phyloP scores from a whole-genome alignment of 495 filamentous ascomycete species.

The Rostrohypoxylon terebratum region DNA sequence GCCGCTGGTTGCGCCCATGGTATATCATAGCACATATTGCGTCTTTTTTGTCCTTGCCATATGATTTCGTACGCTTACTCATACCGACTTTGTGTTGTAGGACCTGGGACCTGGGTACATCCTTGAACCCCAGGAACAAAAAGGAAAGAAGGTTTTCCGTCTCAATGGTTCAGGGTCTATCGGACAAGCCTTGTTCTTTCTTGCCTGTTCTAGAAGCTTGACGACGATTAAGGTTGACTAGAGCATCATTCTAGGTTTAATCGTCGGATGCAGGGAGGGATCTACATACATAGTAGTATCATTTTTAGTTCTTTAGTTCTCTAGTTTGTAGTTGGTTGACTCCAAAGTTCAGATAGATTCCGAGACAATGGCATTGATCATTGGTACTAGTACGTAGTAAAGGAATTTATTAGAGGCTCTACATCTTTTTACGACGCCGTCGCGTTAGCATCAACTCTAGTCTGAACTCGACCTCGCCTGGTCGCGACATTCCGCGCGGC shows the following conservation, averaged over 20 bases:
- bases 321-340: constrained; percentile 14
- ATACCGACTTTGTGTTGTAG: background rate
- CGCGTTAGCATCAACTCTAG: constrained; percentile 15
- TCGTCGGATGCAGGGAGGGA: constrained; percentile 29
- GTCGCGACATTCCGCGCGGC: background rate
- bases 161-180: constrained; percentile 27
- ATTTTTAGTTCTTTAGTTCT: background rate
- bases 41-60: constrained; percentile 29
- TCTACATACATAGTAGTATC: constrained; percentile 16
- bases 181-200: background rate
- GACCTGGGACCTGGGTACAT: background rate
- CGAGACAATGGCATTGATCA: constrained; percentile 6
- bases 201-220: constrained; percentile 21
- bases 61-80: constrained; percentile 8
- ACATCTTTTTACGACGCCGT: constrained; percentile 11
- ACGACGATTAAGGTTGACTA: constrained; percentile 21
- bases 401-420: background rate
- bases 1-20: background rate
- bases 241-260: constrained; percentile 3
- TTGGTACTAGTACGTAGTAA: constrained; percentile 5
- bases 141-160: constrained; percentile 17
- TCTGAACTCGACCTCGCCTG: constrained; percentile 9
- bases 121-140: background rate
- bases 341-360: background rate
- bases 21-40: constrained; percentile 20